Evolutionary conservation across 805 yeast genomes (phyloP).

Genomic region (Isabelozyma gotoi): DNA sequence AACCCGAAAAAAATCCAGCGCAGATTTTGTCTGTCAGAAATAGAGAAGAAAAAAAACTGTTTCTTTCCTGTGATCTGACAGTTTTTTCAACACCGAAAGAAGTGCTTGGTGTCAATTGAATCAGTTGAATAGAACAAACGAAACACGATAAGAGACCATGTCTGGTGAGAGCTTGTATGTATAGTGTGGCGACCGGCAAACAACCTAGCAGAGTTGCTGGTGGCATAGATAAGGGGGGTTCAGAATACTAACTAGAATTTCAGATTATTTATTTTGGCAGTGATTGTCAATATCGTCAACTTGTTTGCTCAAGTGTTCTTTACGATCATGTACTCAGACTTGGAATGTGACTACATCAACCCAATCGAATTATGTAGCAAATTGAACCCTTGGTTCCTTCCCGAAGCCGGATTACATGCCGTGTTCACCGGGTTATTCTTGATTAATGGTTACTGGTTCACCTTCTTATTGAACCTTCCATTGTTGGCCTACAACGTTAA

Average conservation of each 20-base stretch:
- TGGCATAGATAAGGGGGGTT: background rate
- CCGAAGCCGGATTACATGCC: constrained; percentile 86
- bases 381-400: constrained; percentile 82
- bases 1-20: background rate
- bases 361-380: constrained; percentile 95
- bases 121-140: background rate
- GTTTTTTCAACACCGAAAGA: background rate
- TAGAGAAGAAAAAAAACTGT: constrained; percentile 2
- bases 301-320: constrained; percentile 91
- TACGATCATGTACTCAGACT: constrained; percentile 92
- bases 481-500: constrained; percentile 79
- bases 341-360: constrained; percentile 94
- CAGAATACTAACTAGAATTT: background rate
- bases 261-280: constrained; percentile 66
- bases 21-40: background rate
- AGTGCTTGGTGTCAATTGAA: background rate
- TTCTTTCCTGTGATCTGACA: background rate
- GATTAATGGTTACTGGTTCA: constrained; percentile 89
- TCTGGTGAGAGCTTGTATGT: constrained; percentile 51
- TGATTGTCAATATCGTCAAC: constrained; percentile 80
- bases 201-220: background rate
- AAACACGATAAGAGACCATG: constrained; percentile 21
- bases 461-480: constrained; percentile 80
- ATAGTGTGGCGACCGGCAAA: background rate
- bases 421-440: constrained; percentile 68